phyloP scores from a whole-genome alignment of 148 eudicot genomes.

The Vaccinium vitisidaea region DNA sequence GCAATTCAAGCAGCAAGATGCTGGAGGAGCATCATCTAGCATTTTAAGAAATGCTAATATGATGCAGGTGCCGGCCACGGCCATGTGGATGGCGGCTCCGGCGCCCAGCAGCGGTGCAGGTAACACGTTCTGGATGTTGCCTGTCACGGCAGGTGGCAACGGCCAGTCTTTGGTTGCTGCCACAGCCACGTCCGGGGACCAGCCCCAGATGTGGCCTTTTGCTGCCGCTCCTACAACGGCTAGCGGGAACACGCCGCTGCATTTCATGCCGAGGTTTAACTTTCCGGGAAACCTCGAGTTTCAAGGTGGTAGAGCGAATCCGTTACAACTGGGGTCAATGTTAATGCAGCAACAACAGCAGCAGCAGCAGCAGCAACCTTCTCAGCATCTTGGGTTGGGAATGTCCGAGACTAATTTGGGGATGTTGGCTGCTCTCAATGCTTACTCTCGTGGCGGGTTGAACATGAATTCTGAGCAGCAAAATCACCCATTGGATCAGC shows the following conservation, averaged over 20 bases:
- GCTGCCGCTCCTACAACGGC: slow-evolving; percentile 14
- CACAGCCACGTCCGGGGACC: slow-evolving; percentile 16
- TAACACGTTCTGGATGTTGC: slow-evolving; percentile 56
- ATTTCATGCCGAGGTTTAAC: slow-evolving; percentile 54
- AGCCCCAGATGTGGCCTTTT: slow-evolving; percentile 48
- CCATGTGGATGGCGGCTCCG: slow-evolving; percentile 55
- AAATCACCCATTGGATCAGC: slow-evolving; percentile 29
- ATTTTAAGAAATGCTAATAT: slow-evolving; percentile 27
- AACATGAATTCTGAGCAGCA: slow-evolving; percentile 39
- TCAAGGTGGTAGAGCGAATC: slow-evolving; percentile 37
- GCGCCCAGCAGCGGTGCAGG: slow-evolving; percentile 29
- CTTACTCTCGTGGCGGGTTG: slow-evolving; percentile 43
- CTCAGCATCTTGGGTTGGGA: slow-evolving; percentile 64
- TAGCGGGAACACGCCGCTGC: slow-evolving; percentile 33
- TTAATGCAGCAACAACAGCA: slow-evolving; percentile 34
- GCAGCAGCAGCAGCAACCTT: slow-evolving; percentile 25
- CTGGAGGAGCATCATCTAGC: slow-evolving; percentile 24
- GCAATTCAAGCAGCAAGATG: slow-evolving; percentile 24
- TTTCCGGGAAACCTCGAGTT: slow-evolving; percentile 38
- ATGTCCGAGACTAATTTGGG: slow-evolving; percentile 52
- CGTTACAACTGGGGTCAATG: slow-evolving; percentile 47
- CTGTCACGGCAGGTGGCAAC: slow-evolving; percentile 24
- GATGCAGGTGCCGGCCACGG: slow-evolving; percentile 34
- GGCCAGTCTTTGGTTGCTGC: not conserved
- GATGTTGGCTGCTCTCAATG: slow-evolving; percentile 62